Evolutionary conservation across 148 eudicot genomes (phyloP), one percentile per base, ranked within the genome.

Genomic region (Camellia lanceoleosa): DNA sequence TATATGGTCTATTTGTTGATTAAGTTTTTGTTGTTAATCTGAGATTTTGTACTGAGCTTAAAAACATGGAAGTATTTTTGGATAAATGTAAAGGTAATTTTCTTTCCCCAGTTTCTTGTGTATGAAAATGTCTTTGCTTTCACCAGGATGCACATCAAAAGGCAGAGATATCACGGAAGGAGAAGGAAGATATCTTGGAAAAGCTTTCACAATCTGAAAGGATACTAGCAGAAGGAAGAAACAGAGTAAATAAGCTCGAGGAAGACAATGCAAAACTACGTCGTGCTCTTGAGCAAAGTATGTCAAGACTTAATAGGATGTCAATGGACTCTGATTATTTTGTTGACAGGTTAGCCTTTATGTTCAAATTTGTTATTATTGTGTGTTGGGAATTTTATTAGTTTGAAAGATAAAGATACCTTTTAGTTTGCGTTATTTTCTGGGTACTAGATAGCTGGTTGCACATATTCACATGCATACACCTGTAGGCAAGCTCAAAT

Each of bases 261-360:
- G 98, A 93, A 73, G 99, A 94, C 87, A 96, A 96, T 84, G 87
- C 84, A 69, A 96, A 96, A 83, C 79, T 96, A 51, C 98, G 97
- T 7, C 94, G 97, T 73, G 99, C 98, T 69, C 91, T 96, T 43
- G 99, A 96, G 87, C 99, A 93, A 83, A 96, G 98, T 90, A 96
- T 96, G 99, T 91, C 98, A 23, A 90, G 98, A 79, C 89, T 96
- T 79, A 96, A 93, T 82, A 92, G 99, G 82, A 96, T 93, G 99
- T 96, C 99, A 5, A 85, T 93, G 87, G 99, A 96, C 82, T 96
- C 99, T 20, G 98, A 93, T 90, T 91, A 85, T 87, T 87, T 90
- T 49, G 99, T 96, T 46, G 99, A 96, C 95, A 90, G 99, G 99
- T 96, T 71, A 70, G 87, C 54, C 44, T 74, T 68, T 76, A 43